Evolutionary conservation across 2,329 filamentous ascomycete genomes (phyloP), one percentile per base, ranked within the genome.

Genomic region (Nigrograna mackinnonii): DNA sequence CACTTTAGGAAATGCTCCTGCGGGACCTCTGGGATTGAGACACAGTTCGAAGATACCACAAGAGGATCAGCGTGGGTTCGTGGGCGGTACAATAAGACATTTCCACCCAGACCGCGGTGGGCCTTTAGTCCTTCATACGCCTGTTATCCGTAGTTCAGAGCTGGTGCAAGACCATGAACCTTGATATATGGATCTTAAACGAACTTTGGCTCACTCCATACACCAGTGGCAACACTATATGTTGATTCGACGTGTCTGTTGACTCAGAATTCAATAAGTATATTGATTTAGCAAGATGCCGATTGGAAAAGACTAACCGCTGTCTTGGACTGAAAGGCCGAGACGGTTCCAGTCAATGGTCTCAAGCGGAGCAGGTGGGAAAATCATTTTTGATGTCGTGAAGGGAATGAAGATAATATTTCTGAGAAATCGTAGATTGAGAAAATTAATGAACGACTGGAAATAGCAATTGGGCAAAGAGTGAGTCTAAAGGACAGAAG

Each of bases 71-170:
- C 63, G 42, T 70, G 60, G n/a, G 43, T 44, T 5, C 39, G 30
- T 2, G 63, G 61, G 4, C 67, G 58, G 48, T 69, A 69, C 35
- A 69, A 30, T 37, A 49, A 47, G 41, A 69, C 64, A n/a, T 57
- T 41, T 33, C 49, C 50, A 4, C 54, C 20, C 1, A 45, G 44
- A 13, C 22, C 37, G 14, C 54, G 54, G 37, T 47, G 39, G 4
- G 54, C 55, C 56, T 55, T 53, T 4, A 58, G 39, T 16, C 48
- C 52, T 47, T 59, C 54, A 28, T 49, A 60, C 16, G 43, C 44
- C 48, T 59, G 49, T 44, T 54, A 46, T 24, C 53, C 55, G 22
- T 58, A 58, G 41, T 58, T 55, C 6, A 58, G 41, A 7, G 41
- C 53, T 4, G 53, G 49, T 12, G 53, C 32, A 17, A 58, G 51